Percentiles rank a stretch among this genome's conserved stretches.
Evolutionary conservation across 345 rosid genomes (phyloP).

Genomic region (Linum tenue): DNA sequence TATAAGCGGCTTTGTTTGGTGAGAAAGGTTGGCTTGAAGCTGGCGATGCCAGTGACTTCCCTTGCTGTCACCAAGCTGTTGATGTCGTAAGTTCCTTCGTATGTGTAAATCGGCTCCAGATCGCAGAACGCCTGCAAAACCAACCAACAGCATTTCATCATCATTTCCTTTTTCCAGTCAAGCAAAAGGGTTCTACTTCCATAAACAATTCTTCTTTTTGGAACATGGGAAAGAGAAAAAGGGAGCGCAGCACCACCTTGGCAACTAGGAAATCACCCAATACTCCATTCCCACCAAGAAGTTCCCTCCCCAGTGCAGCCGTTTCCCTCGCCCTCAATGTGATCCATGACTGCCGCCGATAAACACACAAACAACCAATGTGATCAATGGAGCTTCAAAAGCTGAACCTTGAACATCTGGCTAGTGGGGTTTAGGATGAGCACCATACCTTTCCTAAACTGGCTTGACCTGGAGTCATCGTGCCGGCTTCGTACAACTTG

Average conservation of each 20-base stretch:
- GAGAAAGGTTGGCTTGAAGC: constrained; percentile 55
- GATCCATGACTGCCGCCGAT: constrained; percentile 66
- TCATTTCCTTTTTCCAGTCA: background rate
- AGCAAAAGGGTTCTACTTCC: too few relatives aligned
- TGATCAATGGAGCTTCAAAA: background rate
- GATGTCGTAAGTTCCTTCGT: constrained; percentile 90
- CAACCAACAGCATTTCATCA: background rate
- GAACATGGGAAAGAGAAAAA: background rate
- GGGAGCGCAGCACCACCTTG: constrained; percentile 40
- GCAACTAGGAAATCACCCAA: constrained; percentile 85
- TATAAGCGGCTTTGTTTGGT: constrained; percentile 60
- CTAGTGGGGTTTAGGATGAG: background rate
- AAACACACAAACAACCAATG: background rate
- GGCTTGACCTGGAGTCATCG: constrained; percentile 89
- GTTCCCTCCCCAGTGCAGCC: constrained; percentile 66
- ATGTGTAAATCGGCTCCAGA: constrained; percentile 91
- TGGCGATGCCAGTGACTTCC: constrained; percentile 82
- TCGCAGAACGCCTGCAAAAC: constrained; percentile 86
- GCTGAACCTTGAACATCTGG: background rate
- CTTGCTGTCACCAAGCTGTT: constrained; percentile 84
- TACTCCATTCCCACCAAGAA: constrained; percentile 94
- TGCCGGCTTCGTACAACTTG: constrained; percentile 73
- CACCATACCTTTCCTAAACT: constrained; percentile 86
- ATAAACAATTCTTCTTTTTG: too few relatives aligned
- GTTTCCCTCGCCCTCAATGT: constrained; percentile 70